Evolutionary conservation across 352 stramenopile species (phyloP).

Genomic region (Pythium aristosporum): DNA sequence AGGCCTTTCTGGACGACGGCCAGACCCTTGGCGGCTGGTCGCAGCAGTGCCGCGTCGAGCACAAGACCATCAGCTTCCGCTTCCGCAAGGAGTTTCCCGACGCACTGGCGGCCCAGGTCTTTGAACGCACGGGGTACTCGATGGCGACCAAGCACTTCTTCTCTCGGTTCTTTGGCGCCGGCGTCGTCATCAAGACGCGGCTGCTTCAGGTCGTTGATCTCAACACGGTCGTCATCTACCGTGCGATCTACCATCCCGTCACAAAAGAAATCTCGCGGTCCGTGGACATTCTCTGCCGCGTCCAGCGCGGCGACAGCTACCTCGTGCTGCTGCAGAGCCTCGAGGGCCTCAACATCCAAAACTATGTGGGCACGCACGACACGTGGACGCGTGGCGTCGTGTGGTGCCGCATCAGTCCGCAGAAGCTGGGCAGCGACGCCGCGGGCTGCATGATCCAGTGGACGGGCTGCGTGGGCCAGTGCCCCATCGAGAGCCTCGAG

Average conservation of each 20-base stretch:
- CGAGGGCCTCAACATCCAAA: slow-evolving; percentile 52
- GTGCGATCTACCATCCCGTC: slow-evolving; percentile 55
- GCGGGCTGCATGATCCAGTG: slow-evolving; percentile 46
- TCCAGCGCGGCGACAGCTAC: slow-evolving; percentile 45
- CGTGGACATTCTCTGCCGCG: slow-evolving; percentile 52
- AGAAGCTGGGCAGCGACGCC: slow-evolving; percentile 2
- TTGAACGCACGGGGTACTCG: slow-evolving; percentile 28
- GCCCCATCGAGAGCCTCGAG: slow-evolving; percentile 36
- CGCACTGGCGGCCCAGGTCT: slow-evolving; percentile 11
- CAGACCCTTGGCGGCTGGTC: slow-evolving; percentile 24
- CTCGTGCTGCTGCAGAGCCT: slow-evolving; percentile 56
- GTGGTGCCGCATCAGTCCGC: slow-evolving; percentile 45
- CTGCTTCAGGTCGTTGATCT: slow-evolving; percentile 56
- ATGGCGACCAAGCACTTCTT: slow-evolving; percentile 26
- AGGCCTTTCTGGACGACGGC: slow-evolving; percentile 28
- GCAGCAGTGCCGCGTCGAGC: slow-evolving; percentile 27
- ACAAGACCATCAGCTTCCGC: slow-evolving; percentile 32
- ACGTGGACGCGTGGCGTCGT: slow-evolving; percentile 51
- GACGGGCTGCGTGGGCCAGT: slow-evolving; percentile 49
- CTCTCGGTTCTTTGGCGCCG: slow-evolving; percentile 26
- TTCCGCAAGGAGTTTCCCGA: slow-evolving; percentile 26
- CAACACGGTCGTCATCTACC: slow-evolving; percentile 53
- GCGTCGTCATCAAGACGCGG: slow-evolving; percentile 30
- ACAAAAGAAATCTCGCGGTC: slow-evolving; percentile 52
- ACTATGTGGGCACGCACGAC: slow-evolving; percentile 46